phyloP scores from a whole-genome alignment of 2,329 filamentous ascomycete genomes.

The Magnaporthales sp. region DNA sequence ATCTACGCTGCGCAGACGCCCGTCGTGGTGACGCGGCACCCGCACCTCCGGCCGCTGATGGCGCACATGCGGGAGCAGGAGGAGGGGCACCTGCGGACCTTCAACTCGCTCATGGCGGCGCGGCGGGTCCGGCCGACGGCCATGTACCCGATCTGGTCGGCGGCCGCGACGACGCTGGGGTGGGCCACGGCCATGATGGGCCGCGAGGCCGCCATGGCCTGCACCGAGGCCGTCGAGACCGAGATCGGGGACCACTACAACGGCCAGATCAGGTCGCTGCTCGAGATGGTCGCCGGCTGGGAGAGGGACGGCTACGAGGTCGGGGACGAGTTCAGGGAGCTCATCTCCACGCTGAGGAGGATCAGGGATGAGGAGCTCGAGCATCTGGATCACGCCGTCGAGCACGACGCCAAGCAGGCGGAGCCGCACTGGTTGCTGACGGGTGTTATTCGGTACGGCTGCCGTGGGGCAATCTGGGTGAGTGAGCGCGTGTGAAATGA shows the following conservation, averaged over 20 bases:
- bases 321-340: constrained; percentile 64
- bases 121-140: constrained; percentile 89
- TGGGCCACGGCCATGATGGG: constrained; percentile 88
- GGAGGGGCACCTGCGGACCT: constrained; percentile 74
- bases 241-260: constrained; percentile 98
- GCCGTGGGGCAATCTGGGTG: constrained; percentile 86
- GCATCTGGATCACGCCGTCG: constrained; percentile 90
- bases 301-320: constrained; percentile 70
- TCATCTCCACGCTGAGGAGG: constrained; percentile 66
- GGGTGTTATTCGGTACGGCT: constrained; percentile 80
- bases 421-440: constrained; percentile 85
- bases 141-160: constrained; percentile 84
- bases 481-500: constrained; percentile 51
- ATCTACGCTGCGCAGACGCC: constrained; percentile 91
- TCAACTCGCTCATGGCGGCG: constrained; percentile 73
- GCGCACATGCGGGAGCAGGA: constrained; percentile 98
- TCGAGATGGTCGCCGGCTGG: constrained; percentile 74
- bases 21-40: constrained; percentile 68
- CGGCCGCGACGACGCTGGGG: constrained; percentile 70
- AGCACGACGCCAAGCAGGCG: constrained; percentile 86
- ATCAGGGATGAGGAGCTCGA: constrained; percentile 96
- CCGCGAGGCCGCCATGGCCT: constrained; percentile 93
- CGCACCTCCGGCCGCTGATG: constrained; percentile 85
- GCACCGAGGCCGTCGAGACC: constrained; percentile 95
- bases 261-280: constrained; percentile 70